phyloP scores from a whole-genome alignment of 2,329 filamentous ascomycete species.

The Helotiales sp. region DNA sequence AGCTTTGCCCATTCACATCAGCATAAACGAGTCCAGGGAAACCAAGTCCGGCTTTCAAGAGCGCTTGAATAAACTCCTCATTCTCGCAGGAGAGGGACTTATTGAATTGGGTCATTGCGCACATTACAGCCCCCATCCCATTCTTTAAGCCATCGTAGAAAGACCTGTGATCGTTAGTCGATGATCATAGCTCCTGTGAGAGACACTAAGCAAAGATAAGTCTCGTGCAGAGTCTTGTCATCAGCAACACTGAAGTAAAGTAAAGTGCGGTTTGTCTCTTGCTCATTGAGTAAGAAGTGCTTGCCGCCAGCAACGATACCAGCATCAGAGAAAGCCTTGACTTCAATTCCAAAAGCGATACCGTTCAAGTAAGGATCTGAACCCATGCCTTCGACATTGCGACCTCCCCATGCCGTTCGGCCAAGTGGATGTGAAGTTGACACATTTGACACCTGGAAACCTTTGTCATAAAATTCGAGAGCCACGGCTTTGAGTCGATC shows the following conservation, averaged over 20 bases:
- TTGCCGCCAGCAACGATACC: constrained; percentile 21
- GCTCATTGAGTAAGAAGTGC: constrained; percentile 25
- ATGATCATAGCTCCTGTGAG: constrained; percentile 43
- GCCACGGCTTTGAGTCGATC: constrained; percentile 19
- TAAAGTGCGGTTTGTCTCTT: constrained; percentile 20
- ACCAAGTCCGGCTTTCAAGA: constrained; percentile 32
- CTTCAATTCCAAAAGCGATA: constrained; percentile 21
- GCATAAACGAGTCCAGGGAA: constrained; percentile 30
- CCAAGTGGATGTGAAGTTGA: constrained; percentile 20
- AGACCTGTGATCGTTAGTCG: constrained; percentile 40
- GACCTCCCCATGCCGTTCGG: constrained; percentile 19
- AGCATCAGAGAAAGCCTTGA: constrained; percentile 14
- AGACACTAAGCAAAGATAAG: constrained; percentile 83
- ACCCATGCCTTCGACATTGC: constrained; percentile 20
- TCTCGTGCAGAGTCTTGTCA: constrained; percentile 69
- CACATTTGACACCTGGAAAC: constrained; percentile 14
- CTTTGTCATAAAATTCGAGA: constrained; percentile 21
- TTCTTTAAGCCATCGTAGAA: constrained; percentile 4
- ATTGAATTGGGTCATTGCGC: constrained; percentile 23
- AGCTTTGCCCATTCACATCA: constrained; percentile 27
- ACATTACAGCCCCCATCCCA: constrained; percentile 18
- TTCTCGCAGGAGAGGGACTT: constrained; percentile 38
- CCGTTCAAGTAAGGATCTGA: constrained; percentile 22
- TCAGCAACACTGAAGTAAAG: constrained; percentile 49
- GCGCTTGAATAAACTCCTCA: constrained; percentile 20